These are phyloP conservation scores for Cladosporium austrohemisphaericum DNA, from an alignment of 2,329 filamentous ascomycete genomes.

Conservation along the genomic window DNA sequence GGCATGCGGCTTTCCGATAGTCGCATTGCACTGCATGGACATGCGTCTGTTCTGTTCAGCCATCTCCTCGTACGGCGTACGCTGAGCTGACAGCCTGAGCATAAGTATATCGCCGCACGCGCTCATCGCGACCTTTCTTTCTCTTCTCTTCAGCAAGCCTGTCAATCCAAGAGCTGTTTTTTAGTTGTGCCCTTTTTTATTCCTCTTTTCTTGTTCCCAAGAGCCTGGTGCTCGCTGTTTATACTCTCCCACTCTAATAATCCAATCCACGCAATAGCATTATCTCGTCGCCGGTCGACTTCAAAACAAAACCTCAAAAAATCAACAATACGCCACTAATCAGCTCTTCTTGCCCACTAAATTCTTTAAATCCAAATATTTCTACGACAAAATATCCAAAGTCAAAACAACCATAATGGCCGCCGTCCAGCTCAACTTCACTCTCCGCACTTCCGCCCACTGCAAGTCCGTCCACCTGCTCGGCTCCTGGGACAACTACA, in stretches of 20 bases:
- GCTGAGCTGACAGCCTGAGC: neutral
- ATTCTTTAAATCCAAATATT: constrained; percentile 25
- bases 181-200: constrained; percentile 42
- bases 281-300: constrained; percentile 38
- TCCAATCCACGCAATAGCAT: constrained; percentile 27
- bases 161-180: constrained; percentile 49
- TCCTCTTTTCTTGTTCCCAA: constrained; percentile 40
- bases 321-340: constrained; percentile 40
- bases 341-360: constrained; percentile 48
- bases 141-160: constrained; percentile 50
- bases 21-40: constrained; percentile 15
- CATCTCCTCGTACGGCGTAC: constrained; percentile 1
- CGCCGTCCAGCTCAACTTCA: constrained; percentile 89
- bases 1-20: constrained; percentile 20
- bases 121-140: constrained; percentile 14
- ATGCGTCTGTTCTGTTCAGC: constrained; percentile 11
- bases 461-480: constrained; percentile 97
- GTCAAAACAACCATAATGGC: constrained; percentile 57
- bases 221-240: constrained; percentile 45
- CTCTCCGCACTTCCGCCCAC: constrained; percentile 89
- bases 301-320: constrained; percentile 14
- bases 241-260: constrained; percentile 22
- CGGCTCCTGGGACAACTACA: constrained; percentile 98
- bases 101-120: constrained; percentile 11
- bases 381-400: constrained; percentile 20